Conservation (phyloP, 2,329 filamentous ascomycete species). For the Exophiala spinifera region DNA sequence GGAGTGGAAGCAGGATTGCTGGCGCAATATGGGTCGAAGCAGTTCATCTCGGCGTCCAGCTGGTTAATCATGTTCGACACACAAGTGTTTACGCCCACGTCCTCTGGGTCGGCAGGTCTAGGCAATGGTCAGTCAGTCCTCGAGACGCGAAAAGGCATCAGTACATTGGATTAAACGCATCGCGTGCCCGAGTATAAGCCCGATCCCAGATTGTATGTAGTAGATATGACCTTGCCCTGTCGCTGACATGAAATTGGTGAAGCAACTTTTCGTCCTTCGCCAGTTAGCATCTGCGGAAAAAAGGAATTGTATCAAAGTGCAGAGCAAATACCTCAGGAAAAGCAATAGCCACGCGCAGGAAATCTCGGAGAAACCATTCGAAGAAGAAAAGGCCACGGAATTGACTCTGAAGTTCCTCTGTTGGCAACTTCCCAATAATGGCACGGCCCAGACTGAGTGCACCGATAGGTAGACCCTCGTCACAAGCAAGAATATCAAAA, state of each 20-base stretch:
- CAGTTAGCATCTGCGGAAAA: conserved; percentile 29
- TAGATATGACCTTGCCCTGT: conserved; percentile 77
- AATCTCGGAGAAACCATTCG: conserved; percentile 89
- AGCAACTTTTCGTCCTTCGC: conserved; percentile 61
- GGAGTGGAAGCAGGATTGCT: background rate
- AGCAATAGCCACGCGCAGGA: conserved; percentile 77
- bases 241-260: conserved; percentile 86
- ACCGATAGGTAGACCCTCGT: conserved; percentile 80
- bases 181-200: conserved; percentile 74
- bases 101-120: conserved; percentile 15
- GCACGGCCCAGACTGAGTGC: conserved; percentile 81
- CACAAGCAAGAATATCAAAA: conserved; percentile 79
- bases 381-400: conserved; percentile 82
- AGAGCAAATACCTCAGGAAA: conserved; percentile 69
- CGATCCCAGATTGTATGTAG: conserved; percentile 72
- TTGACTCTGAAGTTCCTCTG: conserved; percentile 66
- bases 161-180: conserved; percentile 68
- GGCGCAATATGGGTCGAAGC: conserved; percentile 19
- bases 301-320: conserved; percentile 10
- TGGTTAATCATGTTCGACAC: conserved; percentile 19
- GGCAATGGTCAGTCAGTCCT: conserved; percentile 28
- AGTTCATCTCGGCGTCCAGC: conserved; percentile 14
- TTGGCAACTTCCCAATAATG: conserved; percentile 70
- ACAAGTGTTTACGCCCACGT: conserved; percentile 16
- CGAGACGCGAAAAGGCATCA: conserved; percentile 11